These are phyloP conservation scores for Hibiscus syriacus DNA, from an alignment of 345 rosid genomes.

Conservation along the genomic window DNA sequence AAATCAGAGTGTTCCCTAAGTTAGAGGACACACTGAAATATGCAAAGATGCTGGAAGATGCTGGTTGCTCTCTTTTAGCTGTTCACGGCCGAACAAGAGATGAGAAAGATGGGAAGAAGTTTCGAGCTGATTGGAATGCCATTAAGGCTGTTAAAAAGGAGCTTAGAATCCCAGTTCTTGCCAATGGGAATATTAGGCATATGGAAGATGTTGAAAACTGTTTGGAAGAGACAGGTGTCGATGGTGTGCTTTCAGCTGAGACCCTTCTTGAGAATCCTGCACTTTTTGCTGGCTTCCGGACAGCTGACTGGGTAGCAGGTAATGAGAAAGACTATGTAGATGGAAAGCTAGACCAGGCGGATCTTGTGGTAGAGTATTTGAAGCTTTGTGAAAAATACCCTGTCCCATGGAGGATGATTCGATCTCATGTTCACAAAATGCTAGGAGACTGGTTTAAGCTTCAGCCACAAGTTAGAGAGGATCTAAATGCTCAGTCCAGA, in stretches of 20 bases:
- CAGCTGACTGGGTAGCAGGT: conserved; percentile 50
- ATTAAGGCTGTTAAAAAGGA: conserved; percentile 64
- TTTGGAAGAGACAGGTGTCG: conserved; percentile 65
- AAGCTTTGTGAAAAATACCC: conserved; percentile 80
- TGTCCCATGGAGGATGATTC: conserved; percentile 93
- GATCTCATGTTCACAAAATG: conserved; percentile 83
- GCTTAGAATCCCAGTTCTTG: conserved; percentile 74
- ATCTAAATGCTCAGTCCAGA: conserved; percentile 62
- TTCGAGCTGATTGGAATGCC: conserved; percentile 72
- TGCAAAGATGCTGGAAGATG: conserved; percentile 46
- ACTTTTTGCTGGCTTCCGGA: conserved; percentile 71
- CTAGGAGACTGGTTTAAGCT: conserved; percentile 81
- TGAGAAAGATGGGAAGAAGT: conserved; percentile 61
- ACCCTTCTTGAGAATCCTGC: conserved; percentile 94
- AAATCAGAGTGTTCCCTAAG: conserved; percentile 39
- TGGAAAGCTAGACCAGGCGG: conserved; percentile 72
- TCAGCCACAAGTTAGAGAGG: conserved; percentile 73
- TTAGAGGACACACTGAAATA: conserved; percentile 48
- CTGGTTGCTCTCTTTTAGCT: conserved; percentile 87
- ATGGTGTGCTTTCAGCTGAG: conserved; percentile 95
- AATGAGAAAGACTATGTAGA: conserved; percentile 34
- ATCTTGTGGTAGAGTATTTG: conserved; percentile 65
- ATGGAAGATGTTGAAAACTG: conserved; percentile 64
- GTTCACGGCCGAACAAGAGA: conserved; percentile 74
- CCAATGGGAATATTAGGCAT: conserved; percentile 82